Base-by-base conservation (phyloP, 208 protist genomes). In the Acanthamoeba castellanii region DNA sequence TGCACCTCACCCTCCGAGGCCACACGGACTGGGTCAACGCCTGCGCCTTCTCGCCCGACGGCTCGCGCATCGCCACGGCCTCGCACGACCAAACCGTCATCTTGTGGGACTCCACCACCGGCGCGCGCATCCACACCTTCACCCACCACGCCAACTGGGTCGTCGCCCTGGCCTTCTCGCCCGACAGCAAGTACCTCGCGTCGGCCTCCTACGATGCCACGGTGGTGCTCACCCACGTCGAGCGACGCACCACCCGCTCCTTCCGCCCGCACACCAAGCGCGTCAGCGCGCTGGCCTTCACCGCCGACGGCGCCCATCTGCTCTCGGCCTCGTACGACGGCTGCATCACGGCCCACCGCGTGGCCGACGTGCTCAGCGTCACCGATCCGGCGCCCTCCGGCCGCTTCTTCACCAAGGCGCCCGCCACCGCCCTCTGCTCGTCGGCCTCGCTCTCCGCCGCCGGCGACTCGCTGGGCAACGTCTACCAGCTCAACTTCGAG, bases 171-270 rank as follows among this genome's bases (percentile, higher is more conserved):
- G 85, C 85, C 57, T 91, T 91, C 45, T 93, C 89, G n/a, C 68
- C 66, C 52, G 42, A 50, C 52, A 32, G 68, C 55, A 42, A 30
- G 30, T 59, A 64, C 6, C 16, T 97, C 5, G 95, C 88, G 20
- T 93, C 96, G 18, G 92, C 92, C 25, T 55, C 87, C 50, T 89
- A 97, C 32, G 95, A 97, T 42, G 59, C 37, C 30, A 27, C 34
- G 3, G 16, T 97, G 18, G 57, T 94, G 18, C 50, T 97, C 9
- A 97, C 94, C 95, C 84, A 97, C 50, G 76, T 87, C 11, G 20
- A 76, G 64, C 25, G 64, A 3, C 47, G 50, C 66, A 93, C 20
- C 42, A 70, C 20, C 32, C 30, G n/a, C 89, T 61, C 42, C 13
- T 55, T 57, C 59, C 45, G 50, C 25, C 89, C 59, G 34, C 89